Base-by-base conservation (phyloP, 352 stramenopile genomes). In the Phytophthora brassicae region DNA sequence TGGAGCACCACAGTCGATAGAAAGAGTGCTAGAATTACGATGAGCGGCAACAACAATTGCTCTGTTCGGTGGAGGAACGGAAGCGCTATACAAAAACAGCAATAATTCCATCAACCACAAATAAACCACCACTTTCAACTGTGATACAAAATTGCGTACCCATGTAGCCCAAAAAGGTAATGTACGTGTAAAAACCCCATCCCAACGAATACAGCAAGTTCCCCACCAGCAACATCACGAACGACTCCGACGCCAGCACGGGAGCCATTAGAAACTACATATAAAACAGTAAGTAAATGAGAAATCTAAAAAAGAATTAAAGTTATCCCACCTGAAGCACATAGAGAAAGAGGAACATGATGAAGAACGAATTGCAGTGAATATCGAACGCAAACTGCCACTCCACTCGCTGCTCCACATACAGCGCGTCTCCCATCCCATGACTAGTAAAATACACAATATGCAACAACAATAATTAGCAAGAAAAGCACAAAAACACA, bases 381-480 rank as follows among this genome's bases (percentile, higher is more conserved):
- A 99, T 98, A 81, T 99, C 97, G 75, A 99, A 99, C 16, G 97
- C 96, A 72, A 99, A 99, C 50, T 99, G 83, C 96, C 95, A 99
- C 82, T 99, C 97, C 6, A 99, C 97, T 35, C 86, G 83, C 79
- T 99, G 97, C 60, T 98, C 90, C 19, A 99, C 96, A 64, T 94
- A 90, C 39, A 94, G 81, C 62, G 77, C 78, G 59, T 96, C 78
- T 20, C 82, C 75, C 29, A 88, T 84, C n/a, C 76, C 75, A 36
- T 86, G 79, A 56, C 80, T 90, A n/a, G 41, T 24, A 47, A n/a
- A n/a, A n/a, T n/a, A n/a, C n/a, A n/a, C n/a, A n/a, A n/a, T n/a
- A n/a, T n/a, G n/a, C n/a, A n/a, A n/a, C n/a, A n/a, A n/a, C n/a
- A n/a, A n/a, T n/a, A n/a, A n/a, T n/a, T n/a, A n/a, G n/a, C n/a